Percentiles rank a stretch among this genome's conserved stretches.
These are phyloP conservation scores for Paramecium tetraurelia DNA, from an alignment of 73 alveolate species.

Conservation along the genomic window DNA sequence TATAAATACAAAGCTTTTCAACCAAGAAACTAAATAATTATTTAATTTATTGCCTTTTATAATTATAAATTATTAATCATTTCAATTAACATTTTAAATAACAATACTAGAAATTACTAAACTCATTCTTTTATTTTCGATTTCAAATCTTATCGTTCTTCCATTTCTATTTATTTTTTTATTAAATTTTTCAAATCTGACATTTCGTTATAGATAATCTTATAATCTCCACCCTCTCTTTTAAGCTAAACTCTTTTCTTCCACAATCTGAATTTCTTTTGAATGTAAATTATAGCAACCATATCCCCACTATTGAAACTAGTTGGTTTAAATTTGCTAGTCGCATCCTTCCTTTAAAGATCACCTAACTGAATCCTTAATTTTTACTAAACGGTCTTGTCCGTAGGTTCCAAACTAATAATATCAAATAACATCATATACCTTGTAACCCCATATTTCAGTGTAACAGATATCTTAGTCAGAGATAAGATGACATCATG, in stretches of 20 bases:
- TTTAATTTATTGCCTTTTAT: not conserved
- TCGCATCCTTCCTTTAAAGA: not conserved
- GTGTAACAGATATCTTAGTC: conserved; percentile 54
- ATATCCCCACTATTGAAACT: conserved; percentile 46
- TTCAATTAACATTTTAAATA: not conserved
- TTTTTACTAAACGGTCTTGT: not conserved
- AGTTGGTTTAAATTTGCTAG: not conserved
- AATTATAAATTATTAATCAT: not conserved
- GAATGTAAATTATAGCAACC: conserved; percentile 19
- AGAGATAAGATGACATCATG: conserved; percentile 57
- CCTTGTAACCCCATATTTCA: conserved; percentile 56
- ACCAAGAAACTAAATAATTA: too few relatives aligned
- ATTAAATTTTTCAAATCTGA: conserved; percentile 38
- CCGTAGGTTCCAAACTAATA: conserved; percentile 49
- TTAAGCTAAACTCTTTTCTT: conserved; percentile 10
- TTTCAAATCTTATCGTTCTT: not conserved
- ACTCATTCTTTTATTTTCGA: not conserved
- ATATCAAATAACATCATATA: not conserved
- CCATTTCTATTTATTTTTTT: not conserved
- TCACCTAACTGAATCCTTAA: conserved; percentile 2
- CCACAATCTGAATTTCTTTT: conserved; percentile 38
- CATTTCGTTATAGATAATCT: not conserved
- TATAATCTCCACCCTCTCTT: conserved; percentile 45
- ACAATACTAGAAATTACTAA: not conserved
- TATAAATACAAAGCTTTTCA: too few relatives aligned